A percentile compares a stretch with the other conserved stretches of the same genome.
Evolutionary conservation across 345 rosid genomes (phyloP).

Genomic region (Rhodamnia rubescens): DNA sequence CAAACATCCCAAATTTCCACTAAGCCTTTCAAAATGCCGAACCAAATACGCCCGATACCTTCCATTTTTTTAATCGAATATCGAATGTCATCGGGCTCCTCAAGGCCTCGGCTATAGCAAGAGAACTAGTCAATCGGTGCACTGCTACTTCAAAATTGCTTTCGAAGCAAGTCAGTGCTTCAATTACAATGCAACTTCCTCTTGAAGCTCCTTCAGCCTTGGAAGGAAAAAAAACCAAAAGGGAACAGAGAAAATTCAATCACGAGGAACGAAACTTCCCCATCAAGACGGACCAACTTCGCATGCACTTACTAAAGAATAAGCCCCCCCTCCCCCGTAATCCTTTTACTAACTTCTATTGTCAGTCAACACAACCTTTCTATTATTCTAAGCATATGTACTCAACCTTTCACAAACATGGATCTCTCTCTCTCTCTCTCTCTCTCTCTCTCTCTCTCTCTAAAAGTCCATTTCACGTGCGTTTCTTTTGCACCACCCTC

Average conservation of each 20-base stretch:
- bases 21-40: no score
- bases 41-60: neutral
- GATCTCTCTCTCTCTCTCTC: neutral
- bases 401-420: neutral
- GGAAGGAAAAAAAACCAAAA: neutral
- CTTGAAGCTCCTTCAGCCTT: neutral
- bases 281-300: neutral
- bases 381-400: neutral
- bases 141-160: neutral
- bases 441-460: neutral
- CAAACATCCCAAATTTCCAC: no score
- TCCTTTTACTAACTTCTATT: neutral
- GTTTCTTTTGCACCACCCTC: neutral
- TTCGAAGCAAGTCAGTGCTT: neutral
- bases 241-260: neutral
- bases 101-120: neutral
- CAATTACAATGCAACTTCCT: neutral
- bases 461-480: conserved; percentile 10
- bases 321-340: neutral
- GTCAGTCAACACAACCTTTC: neutral
- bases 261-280: neutral
- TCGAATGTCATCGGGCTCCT: neutral
- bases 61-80: neutral
- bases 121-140: neutral
- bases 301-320: neutral